These are phyloP conservation scores for Globisporangium paddicum DNA, from an alignment of 352 stramenopile species.

Conservation along the genomic window DNA sequence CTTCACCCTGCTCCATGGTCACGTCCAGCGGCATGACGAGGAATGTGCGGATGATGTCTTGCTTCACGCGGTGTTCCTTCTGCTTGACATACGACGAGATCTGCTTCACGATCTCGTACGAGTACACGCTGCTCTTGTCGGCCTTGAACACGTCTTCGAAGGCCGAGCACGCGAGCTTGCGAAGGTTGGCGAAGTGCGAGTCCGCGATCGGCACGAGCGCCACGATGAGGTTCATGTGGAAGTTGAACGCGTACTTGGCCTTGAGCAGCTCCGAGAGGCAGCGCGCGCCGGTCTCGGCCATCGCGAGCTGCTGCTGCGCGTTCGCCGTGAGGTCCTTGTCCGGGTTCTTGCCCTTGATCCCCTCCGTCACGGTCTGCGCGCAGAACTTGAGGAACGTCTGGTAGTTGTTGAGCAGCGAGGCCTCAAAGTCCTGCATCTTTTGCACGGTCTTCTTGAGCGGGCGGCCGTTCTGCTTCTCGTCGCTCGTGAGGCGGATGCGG, in stretches of 20 bases:
- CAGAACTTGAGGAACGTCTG: slow-evolving; percentile 82
- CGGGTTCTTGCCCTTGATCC: slow-evolving; percentile 48
- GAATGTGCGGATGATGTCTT: slow-evolving; percentile 69
- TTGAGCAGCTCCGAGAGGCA: slow-evolving; percentile 79
- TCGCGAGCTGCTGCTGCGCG: slow-evolving; percentile 39
- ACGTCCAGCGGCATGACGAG: slow-evolving; percentile 78
- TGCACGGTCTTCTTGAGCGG: slow-evolving; percentile 86
- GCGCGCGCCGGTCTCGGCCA: slow-evolving; percentile 64
- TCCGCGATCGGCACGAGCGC: slow-evolving; percentile 80
- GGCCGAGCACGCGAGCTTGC: slow-evolving; percentile 47
- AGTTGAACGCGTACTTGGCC: slow-evolving; percentile 86
- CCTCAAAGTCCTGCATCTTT: slow-evolving; percentile 83
- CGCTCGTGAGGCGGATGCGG: slow-evolving; percentile 87
- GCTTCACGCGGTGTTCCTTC: slow-evolving; percentile 78
- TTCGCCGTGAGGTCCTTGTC: slow-evolving; percentile 29
- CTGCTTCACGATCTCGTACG: slow-evolving; percentile 78
- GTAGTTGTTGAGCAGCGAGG: slow-evolving; percentile 72
- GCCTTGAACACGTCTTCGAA: slow-evolving; percentile 71
- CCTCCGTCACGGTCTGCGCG: slow-evolving; percentile 49
- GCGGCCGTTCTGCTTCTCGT: slow-evolving; percentile 80
- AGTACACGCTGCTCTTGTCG: slow-evolving; percentile 64
- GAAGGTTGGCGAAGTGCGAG: slow-evolving; percentile 47
- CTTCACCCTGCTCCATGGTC: slow-evolving; percentile 82
- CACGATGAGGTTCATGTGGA: slow-evolving; percentile 81
- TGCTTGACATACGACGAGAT: slow-evolving; percentile 83